A percentile compares a stretch with the other conserved stretches of the same genome.
phyloP scores from a whole-genome alignment of 2,329 filamentous ascomycete species.

The Talaromyces islandicus region DNA sequence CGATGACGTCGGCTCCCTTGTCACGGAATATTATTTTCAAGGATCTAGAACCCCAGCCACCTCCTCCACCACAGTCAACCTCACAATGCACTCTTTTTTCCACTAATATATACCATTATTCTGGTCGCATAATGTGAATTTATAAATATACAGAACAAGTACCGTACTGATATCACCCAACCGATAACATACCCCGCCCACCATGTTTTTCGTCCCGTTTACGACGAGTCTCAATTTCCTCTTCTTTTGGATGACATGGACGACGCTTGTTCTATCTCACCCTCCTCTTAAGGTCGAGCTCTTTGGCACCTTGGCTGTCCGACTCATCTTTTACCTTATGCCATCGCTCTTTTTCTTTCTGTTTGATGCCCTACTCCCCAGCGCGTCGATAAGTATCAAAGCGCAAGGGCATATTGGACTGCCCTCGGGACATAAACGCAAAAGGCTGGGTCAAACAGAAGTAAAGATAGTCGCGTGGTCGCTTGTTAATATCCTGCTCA shows the following conservation, averaged over 20 bases:
- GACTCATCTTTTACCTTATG: conserved; percentile 63
- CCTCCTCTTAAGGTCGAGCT: conserved; percentile 69
- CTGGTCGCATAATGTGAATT: not conserved
- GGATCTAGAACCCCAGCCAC: not conserved
- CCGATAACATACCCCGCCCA: not conserved
- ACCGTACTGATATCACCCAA: not conserved
- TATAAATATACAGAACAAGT: not conserved
- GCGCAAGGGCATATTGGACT: conserved; percentile 52
- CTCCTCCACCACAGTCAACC: too few species aligned
- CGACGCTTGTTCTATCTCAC: conserved; percentile 72
- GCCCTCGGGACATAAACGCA: conserved; percentile 33
- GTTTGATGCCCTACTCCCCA: conserved; percentile 67
- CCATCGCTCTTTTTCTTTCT: conserved; percentile 67
- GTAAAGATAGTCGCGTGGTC: conserved; percentile 50
- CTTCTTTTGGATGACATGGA: conserved; percentile 90
- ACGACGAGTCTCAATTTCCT: conserved; percentile 75
- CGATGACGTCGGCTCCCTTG: not conserved
- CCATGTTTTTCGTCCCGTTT: conserved; percentile 52
- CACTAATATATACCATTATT: not conserved
- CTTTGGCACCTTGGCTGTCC: conserved; percentile 61
- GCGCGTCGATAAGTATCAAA: conserved; percentile 64
- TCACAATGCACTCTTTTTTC: too few species aligned
- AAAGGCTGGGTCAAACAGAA: conserved; percentile 35
- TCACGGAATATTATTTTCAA: not conserved
- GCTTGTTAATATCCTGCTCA: conserved; percentile 49